Evolutionary conservation across 2,329 filamentous ascomycete genomes (phyloP), one percentile per base, ranked within the genome.

Genomic region (Zalaria obscura): DNA sequence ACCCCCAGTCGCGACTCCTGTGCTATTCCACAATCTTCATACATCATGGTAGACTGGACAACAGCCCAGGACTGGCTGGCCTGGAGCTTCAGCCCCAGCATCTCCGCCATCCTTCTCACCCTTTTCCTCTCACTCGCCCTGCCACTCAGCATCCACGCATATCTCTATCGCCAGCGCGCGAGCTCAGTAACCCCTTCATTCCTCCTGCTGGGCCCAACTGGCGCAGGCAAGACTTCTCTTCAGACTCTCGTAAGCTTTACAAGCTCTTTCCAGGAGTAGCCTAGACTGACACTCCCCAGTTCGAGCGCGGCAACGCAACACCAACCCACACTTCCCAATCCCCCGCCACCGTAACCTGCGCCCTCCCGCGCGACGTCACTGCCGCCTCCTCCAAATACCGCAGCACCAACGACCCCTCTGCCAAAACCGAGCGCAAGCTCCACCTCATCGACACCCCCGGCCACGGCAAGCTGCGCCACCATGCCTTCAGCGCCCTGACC

Each of bases 371-470:
- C 18, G 61, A 63, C 8, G 63, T 69, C 8, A 60, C 64, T 5
- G 66, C 76, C 6, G 65, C 65, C 25, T 78, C 75, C 27, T 71
- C 78, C 44, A 69, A 71, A 52, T 84, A 76, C 60, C 76, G 80
- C 49, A 80, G 76, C 35, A 62, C 67, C 26, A 75, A 80, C 54
- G 80, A 84, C 56, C 72, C 75, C 25, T 70, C 76, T 6, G 63
- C 64, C 38, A 61, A 67, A 47, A 51, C 61, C 3, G 77, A 81
- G 56, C 78, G 75, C 49, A 81, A 78, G 57, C 84, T 91, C 58
- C 67, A 83, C 34, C 67, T 96, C 29, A 66, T 84, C 55, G 91
- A 98, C 65, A 96, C 89, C 1, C 91, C 91, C 0, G 91, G 91
- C 33, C 91, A 98, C 66, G 87, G 86, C 53, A 98, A 98, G 65